A percentile compares a stretch with the other conserved stretches of the same genome.
Evolutionary conservation across 345 rosid genomes (phyloP).

Genomic region (Bruguiera sexangula): DNA sequence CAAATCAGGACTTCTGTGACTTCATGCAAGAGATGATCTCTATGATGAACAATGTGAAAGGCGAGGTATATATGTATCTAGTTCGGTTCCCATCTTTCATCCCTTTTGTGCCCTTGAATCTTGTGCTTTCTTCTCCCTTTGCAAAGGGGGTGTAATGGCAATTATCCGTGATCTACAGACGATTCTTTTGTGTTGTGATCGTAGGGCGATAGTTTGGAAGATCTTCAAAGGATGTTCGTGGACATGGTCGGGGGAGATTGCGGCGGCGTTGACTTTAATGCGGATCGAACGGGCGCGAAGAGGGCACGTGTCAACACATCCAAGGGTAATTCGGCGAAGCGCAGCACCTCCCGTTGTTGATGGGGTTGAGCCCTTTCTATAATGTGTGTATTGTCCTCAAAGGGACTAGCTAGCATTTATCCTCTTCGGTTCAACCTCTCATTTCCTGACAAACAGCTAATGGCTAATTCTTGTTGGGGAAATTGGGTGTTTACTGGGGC

Average conservation of each 20-base stretch:
- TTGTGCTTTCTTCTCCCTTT: background rate
- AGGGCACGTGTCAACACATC: constrained; percentile 42
- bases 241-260: constrained; percentile 71
- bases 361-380: background rate
- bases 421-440: background rate
- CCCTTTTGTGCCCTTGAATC: background rate
- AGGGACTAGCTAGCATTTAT: background rate
- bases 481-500: constrained; percentile 1
- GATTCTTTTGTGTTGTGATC: background rate
- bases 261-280: constrained; percentile 23
- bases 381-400: no score
- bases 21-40: constrained; percentile 94
- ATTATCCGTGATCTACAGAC: background rate
- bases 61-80: constrained; percentile 42
- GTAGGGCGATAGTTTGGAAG: constrained; percentile 82
- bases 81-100: no score
- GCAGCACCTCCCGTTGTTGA: constrained; percentile 34
- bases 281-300: constrained; percentile 33
- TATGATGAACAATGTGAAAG: constrained; percentile 82
- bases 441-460: background rate
- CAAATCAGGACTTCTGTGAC: constrained; percentile 64
- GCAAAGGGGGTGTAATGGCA: background rate
- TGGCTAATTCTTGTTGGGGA: background rate
- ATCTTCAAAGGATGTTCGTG: constrained; percentile 79
- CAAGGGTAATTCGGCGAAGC: constrained; percentile 38